phyloP scores from a whole-genome alignment of 176 grass and related monocot species.

The Chrysopogon serrulatus region DNA sequence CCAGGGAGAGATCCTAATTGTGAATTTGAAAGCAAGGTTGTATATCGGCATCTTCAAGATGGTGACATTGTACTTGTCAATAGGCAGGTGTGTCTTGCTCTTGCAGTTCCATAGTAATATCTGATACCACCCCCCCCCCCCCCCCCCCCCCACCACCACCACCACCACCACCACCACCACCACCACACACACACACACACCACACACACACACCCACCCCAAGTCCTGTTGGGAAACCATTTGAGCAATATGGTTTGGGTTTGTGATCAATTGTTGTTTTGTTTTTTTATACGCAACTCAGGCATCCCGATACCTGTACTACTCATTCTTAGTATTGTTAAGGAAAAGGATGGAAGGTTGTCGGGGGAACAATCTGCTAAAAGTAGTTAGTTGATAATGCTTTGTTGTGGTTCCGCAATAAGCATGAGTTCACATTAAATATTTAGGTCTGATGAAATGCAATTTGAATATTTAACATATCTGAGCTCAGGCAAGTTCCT shows the following conservation, averaged over 20 bases:
- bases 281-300: not conserved
- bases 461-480: slow-evolving; percentile 14
- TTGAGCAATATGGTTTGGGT: not conserved
- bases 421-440: not conserved
- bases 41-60: slow-evolving; percentile 84
- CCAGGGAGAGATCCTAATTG: slow-evolving; percentile 65
- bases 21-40: slow-evolving; percentile 78
- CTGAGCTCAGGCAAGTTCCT: not conserved
- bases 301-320: not conserved
- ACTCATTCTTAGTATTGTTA: not conserved
- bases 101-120: slow-evolving; percentile 5
- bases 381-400: not conserved
- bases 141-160: too few species aligned
- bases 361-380: not conserved
- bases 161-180: too few species aligned
- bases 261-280: not conserved
- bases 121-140: not conserved
- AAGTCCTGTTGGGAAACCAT: not conserved
- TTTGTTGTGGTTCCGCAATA: not conserved
- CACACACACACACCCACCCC: too few species aligned
- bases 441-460: not conserved
- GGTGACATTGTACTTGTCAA: slow-evolving; percentile 95
- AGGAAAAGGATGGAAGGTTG: not conserved
- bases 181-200: too few species aligned
- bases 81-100: slow-evolving; percentile 64